Percentiles rank a stretch among this genome's conserved stretches.
Evolutionary conservation across 2,329 filamentous ascomycete species (phyloP).

Genomic region (Claviceps capensis): DNA sequence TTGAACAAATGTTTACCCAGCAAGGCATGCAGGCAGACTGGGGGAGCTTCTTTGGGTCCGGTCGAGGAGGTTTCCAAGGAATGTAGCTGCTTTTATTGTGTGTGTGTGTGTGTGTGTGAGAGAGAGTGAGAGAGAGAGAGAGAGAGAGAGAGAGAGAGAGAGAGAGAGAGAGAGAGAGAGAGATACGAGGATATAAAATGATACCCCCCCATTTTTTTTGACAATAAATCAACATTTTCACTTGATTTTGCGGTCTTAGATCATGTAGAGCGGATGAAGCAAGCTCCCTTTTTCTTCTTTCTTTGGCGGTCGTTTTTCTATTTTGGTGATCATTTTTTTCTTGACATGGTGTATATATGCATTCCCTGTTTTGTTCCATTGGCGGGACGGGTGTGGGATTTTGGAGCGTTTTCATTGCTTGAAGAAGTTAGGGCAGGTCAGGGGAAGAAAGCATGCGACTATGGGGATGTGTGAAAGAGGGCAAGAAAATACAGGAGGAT

Average conservation of each 20-base stretch:
- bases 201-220: too few species aligned
- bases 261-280: too few species aligned
- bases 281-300: slow-evolving; percentile 4
- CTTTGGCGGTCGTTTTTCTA: slow-evolving; percentile 1
- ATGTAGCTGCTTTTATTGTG: slow-evolving; percentile 18
- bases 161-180: not conserved
- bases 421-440: too few species aligned
- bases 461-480: too few species aligned
- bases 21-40: slow-evolving; percentile 32
- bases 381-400: too few species aligned
- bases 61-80: slow-evolving; percentile 28
- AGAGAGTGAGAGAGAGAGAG: not conserved
- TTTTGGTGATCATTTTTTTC: not conserved
- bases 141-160: not conserved
- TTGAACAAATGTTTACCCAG: slow-evolving; percentile 37
- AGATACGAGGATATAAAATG: not conserved
- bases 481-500: too few species aligned
- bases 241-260: not conserved
- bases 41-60: slow-evolving; percentile 32
- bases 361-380: not conserved
- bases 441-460: too few species aligned
- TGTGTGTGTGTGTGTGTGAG: not conserved
- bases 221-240: not conserved
- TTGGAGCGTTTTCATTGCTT: too few species aligned
- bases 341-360: not conserved